Conservation (phyloP, 1,139 yeast genomes). For the Candida anutae region DNA sequence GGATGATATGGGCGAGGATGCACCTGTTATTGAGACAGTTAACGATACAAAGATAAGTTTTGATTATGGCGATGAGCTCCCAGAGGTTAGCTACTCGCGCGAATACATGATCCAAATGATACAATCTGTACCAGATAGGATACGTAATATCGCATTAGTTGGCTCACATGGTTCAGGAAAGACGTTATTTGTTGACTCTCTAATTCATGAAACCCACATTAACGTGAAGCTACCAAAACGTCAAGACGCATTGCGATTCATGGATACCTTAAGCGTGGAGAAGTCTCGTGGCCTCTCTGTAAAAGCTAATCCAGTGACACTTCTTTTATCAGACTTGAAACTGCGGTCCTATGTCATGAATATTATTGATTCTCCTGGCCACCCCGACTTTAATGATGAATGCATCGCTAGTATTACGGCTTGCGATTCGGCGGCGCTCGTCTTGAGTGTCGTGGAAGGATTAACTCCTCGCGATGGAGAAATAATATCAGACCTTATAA, state of each 20-base stretch:
- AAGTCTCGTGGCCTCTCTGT: constrained; percentile 63
- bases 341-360: constrained; percentile 55
- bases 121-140: constrained; percentile 48
- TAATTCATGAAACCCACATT: constrained; percentile 58
- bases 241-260: constrained; percentile 43
- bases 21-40: constrained; percentile 62
- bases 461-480: constrained; percentile 46
- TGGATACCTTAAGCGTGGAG: constrained; percentile 69
- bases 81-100: constrained; percentile 54
- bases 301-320: constrained; percentile 53
- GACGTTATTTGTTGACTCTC: constrained; percentile 66
- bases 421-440: constrained; percentile 60
- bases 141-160: constrained; percentile 72
- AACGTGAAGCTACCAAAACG: constrained; percentile 19
- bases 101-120: constrained; percentile 50
- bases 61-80: constrained; percentile 36
- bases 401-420: constrained; percentile 47
- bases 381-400: constrained; percentile 76
- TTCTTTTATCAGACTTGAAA: constrained; percentile 49
- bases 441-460: constrained; percentile 86
- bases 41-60: constrained; percentile 36
- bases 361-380: constrained; percentile 87
- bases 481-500: constrained; percentile 42
- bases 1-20: constrained; percentile 15
- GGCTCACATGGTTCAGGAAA: constrained; percentile 88